These are phyloP conservation scores for Botrytis deweyae DNA, from an alignment of 2,329 filamentous ascomycete species.

Conservation along the genomic window DNA sequence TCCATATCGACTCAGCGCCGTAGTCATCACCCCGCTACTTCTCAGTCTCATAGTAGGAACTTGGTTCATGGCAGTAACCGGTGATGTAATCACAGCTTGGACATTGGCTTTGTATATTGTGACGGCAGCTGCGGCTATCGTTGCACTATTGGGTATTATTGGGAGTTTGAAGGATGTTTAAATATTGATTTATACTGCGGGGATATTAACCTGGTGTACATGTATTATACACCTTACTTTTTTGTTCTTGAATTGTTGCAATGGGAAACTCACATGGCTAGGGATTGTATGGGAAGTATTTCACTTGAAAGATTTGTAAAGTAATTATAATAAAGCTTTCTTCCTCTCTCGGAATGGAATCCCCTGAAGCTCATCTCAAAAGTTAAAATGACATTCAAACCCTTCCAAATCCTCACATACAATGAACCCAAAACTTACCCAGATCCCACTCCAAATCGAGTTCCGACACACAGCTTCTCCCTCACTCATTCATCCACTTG, in stretches of 20 bases:
- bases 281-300: not conserved
- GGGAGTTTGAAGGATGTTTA: constrained; percentile 34
- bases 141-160: constrained; percentile 34
- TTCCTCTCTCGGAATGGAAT: not conserved
- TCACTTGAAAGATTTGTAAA: not conserved
- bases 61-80: constrained; percentile 29
- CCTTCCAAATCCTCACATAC: not conserved
- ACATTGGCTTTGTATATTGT: constrained; percentile 33
- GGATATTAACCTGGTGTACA: not conserved
- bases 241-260: not conserved
- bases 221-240: not conserved
- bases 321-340: not conserved
- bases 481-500: too few relatives aligned
- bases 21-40: constrained; percentile 28
- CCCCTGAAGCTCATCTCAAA: not conserved
- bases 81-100: constrained; percentile 33
- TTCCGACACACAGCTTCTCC: too few relatives aligned
- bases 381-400: not conserved
- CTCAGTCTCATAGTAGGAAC: constrained; percentile 27
- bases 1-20: constrained; percentile 30
- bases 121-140: constrained; percentile 32
- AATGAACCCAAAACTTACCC: not conserved
- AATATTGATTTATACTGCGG: not conserved
- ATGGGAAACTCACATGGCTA: not conserved
- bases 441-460: too few relatives aligned